A percentile compares a stretch with the other conserved stretches of the same genome.
phyloP scores from a whole-genome alignment of 768 basidiomycete genomes.

The Auricularia sp. region DNA sequence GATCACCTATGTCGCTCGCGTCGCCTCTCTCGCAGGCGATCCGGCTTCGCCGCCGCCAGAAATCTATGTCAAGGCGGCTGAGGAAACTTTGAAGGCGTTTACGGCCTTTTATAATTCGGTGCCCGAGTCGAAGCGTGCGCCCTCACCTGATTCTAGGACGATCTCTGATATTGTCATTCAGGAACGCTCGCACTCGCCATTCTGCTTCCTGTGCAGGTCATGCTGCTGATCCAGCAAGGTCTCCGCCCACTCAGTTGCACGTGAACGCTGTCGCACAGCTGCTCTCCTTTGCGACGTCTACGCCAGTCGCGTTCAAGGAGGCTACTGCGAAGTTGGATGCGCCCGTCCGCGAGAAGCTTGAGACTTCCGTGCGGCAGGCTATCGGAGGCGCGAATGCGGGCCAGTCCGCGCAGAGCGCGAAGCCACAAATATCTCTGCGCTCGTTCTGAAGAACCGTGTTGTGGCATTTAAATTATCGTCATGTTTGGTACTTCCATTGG shows the following conservation, averaged over 20 bases:
- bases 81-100: slow-evolving; percentile 78
- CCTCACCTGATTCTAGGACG: not conserved
- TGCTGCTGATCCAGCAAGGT: slow-evolving; percentile 45
- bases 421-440: slow-evolving; percentile 71
- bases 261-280: slow-evolving; percentile 55
- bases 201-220: slow-evolving; percentile 62
- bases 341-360: slow-evolving; percentile 49
- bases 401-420: slow-evolving; percentile 27
- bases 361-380: slow-evolving; percentile 67
- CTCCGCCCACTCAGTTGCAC: slow-evolving; percentile 36
- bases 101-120: slow-evolving; percentile 48
- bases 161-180: slow-evolving; percentile 19
- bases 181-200: slow-evolving; percentile 60
- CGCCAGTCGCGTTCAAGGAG: slow-evolving; percentile 75
- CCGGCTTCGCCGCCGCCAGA: slow-evolving; percentile 36
- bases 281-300: slow-evolving; percentile 57
- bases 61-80: slow-evolving; percentile 48
- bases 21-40: slow-evolving; percentile 53
- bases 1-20: slow-evolving; percentile 67
- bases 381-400: slow-evolving; percentile 39
- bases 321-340: slow-evolving; percentile 60
- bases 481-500: not conserved
- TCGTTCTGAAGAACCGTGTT: slow-evolving; percentile 38
- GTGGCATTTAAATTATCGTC: not conserved
- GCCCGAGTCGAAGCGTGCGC: slow-evolving; percentile 53